These are phyloP conservation scores for Chloris gayana DNA, from an alignment of 176 grass and related monocot species.

Conservation along the genomic window DNA sequence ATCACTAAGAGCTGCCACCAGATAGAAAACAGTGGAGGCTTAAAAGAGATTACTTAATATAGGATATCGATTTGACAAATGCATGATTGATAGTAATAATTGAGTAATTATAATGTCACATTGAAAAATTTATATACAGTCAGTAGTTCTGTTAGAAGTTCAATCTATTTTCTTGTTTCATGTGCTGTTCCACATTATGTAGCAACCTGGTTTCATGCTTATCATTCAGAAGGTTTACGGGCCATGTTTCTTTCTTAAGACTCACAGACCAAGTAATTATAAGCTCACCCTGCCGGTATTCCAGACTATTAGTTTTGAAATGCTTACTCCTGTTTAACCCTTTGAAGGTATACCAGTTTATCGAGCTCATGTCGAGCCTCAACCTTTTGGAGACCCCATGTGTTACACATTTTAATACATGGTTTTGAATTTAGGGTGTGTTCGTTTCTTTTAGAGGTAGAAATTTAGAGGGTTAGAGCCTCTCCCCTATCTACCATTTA, in stretches of 20 bases:
- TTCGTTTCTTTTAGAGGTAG: no score
- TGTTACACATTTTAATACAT: neutral
- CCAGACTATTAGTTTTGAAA: neutral
- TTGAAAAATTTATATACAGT: no score
- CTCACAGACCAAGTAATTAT: neutral
- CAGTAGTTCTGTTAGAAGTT: no score
- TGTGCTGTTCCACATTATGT: no score
- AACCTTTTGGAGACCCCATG: neutral
- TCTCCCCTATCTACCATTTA: no score
- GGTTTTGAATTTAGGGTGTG: no score
- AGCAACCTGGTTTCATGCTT: neutral
- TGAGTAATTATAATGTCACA: no score
- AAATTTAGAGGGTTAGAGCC: no score
- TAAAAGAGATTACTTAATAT: conserved; percentile 2
- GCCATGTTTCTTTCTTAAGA: neutral
- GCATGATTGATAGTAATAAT: neutral
- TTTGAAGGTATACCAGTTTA: neutral
- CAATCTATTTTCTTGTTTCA: no score
- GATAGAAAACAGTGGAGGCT: conserved; percentile 1
- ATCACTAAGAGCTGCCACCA: conserved; percentile 8
- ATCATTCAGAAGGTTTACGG: neutral
- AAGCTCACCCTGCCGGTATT: neutral
- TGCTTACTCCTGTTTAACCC: neutral
- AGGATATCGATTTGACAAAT: neutral
- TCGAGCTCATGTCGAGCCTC: neutral